phyloP scores from a whole-genome alignment of 202 grass and related monocot genomes.

The Cymbopogon flexuosus region DNA sequence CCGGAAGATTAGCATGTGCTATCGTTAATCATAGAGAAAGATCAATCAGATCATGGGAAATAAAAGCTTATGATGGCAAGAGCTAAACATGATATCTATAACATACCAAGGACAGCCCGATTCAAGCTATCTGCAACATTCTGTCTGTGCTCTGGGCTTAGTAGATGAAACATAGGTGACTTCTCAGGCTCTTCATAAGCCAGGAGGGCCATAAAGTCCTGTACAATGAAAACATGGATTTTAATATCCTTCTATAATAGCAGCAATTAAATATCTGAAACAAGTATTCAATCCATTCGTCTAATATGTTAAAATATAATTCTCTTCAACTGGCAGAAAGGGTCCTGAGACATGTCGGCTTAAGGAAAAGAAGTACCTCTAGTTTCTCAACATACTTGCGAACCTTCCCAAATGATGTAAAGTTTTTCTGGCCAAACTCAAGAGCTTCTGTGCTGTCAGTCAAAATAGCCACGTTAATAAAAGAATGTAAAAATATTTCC shows the following conservation, averaged over 20 bases:
- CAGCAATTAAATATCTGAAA: conserved; percentile 2
- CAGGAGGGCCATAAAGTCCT: conserved; percentile 91
- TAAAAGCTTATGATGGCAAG: not conserved
- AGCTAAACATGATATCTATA: conserved; percentile 29
- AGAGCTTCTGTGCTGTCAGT: conserved; percentile 80
- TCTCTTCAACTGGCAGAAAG: conserved; percentile 1
- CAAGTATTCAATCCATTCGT: not conserved
- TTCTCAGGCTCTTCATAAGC: conserved; percentile 95
- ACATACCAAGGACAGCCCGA: conserved; percentile 79
- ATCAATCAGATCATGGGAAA: conserved; percentile 13
- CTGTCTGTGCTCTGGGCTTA: conserved; percentile 82
- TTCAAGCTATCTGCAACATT: conserved; percentile 85
- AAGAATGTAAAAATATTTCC: not conserved
- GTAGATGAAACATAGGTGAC: conserved; percentile 95
- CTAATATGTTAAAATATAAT: not conserved
- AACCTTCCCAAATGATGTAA: conserved; percentile 64
- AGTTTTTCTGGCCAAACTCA: conserved; percentile 85
- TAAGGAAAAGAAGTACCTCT: conserved; percentile 53
- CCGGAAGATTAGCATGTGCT: conserved; percentile 82
- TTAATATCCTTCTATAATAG: not conserved
- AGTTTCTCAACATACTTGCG: conserved; percentile 83
- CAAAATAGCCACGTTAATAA: conserved; percentile 37
- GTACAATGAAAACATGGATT: not conserved
- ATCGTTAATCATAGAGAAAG: conserved; percentile 31
- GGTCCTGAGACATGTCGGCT: not conserved